These are phyloP conservation scores for Osmanthus fragrans DNA, from an alignment of 257 asterid genomes.

Conservation along the genomic window DNA sequence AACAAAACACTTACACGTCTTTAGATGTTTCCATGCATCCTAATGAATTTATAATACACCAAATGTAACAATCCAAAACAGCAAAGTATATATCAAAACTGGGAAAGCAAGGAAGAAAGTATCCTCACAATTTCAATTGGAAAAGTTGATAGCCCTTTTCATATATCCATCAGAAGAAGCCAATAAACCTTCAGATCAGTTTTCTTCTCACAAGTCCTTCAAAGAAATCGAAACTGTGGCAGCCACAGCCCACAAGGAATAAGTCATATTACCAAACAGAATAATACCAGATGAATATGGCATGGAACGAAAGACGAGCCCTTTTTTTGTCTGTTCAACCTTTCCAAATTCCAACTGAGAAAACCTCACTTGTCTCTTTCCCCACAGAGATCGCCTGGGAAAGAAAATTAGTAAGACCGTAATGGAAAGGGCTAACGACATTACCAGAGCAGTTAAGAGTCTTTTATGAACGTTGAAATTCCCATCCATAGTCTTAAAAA, in stretches of 20 bases:
- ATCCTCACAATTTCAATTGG: no score
- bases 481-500: no score
- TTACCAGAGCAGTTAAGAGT: not conserved
- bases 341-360: not conserved
- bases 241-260: conserved; percentile 36
- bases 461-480: no score
- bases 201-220: conserved; percentile 53
- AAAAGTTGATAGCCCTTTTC: conserved; percentile 5
- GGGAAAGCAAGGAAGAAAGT: no score
- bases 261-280: not conserved
- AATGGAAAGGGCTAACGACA: not conserved
- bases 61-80: no score
- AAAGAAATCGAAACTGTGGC: conserved; percentile 51
- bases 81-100: no score
- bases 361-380: not conserved
- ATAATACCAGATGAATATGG: not conserved
- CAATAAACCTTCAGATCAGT: conserved; percentile 27
- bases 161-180: conserved; percentile 20
- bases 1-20: no score
- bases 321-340: not conserved
- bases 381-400: not conserved
- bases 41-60: no score
- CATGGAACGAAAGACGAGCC: no score
- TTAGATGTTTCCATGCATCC: no score
- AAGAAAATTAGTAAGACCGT: not conserved